Percentiles rank a stretch among this genome's conserved stretches.
These are phyloP conservation scores for Erigeron canadensis DNA, from an alignment of 129 eudicot species.

Conservation along the genomic window DNA sequence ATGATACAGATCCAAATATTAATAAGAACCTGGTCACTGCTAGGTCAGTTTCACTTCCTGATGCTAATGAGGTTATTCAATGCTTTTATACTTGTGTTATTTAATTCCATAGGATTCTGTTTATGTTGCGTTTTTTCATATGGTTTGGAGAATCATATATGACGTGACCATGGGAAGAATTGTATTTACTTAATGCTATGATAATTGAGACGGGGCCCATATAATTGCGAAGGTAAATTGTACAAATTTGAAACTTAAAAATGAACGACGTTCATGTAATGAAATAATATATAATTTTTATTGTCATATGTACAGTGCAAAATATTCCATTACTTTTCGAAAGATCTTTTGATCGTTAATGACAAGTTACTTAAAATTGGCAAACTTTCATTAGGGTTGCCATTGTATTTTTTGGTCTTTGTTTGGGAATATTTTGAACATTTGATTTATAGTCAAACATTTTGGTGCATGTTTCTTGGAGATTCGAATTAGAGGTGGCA, in stretches of 20 bases:
- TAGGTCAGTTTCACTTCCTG: conserved; percentile 21
- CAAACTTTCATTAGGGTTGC: not conserved
- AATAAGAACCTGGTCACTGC: not conserved
- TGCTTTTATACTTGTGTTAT: not conserved
- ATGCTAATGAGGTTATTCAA: not conserved
- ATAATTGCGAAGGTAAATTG: not conserved
- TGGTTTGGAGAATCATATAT: no score
- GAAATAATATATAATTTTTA: no score
- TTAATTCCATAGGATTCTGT: conserved; percentile 11
- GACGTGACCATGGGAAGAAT: no score
- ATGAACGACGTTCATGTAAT: no score
- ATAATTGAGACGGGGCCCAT: not conserved
- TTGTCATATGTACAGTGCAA: no score
- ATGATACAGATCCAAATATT: conserved; percentile 15
- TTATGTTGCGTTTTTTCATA: not conserved
- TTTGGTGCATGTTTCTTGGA: conserved; percentile 8
- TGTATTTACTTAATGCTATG: not conserved
- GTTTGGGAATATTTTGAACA: conserved; percentile 5
- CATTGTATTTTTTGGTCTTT: not conserved
- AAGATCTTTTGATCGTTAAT: no score
- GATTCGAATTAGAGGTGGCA: not conserved
- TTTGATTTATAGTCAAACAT: not conserved
- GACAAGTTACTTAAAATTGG: no score
- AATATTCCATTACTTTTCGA: no score
- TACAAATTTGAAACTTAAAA: no score